phyloP scores from a whole-genome alignment of 257 asterid genomes.

The Mentha longifolia region DNA sequence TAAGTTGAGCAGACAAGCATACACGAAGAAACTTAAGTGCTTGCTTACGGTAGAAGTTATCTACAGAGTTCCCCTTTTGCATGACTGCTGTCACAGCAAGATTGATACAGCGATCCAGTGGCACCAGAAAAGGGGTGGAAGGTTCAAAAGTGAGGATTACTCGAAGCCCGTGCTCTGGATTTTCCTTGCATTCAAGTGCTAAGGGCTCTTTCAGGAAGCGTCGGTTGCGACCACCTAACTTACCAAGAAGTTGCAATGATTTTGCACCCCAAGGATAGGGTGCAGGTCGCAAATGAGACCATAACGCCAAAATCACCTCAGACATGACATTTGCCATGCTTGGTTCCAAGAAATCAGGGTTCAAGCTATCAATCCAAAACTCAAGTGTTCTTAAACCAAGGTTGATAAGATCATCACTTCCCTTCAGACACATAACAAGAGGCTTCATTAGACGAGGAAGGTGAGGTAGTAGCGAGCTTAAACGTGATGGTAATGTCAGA shows the following conservation, averaged over 20 bases:
- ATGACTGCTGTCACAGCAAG: conserved; percentile 96
- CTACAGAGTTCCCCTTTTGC: conserved; percentile 74
- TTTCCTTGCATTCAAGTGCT: conserved; percentile 98
- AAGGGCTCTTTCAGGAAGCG: conserved; percentile 99
- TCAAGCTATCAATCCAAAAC: conserved; percentile 99
- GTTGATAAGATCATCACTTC: conserved; percentile 89
- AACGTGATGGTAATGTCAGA: conserved; percentile 87
- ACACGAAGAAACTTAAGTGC: conserved; percentile 93
- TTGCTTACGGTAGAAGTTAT: conserved; percentile 83
- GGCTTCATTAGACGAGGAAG: conserved; percentile 99
- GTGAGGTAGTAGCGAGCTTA: conserved; percentile 91
- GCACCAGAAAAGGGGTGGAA: conserved; percentile 94
- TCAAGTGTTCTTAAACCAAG: conserved; percentile 97
- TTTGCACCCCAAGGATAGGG: conserved; percentile 98
- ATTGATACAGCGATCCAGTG: conserved; percentile 94
- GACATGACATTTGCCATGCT: conserved; percentile 99
- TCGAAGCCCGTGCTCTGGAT: conserved; percentile 98
- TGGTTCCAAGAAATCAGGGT: conserved; percentile 98
- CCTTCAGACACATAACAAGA: conserved; percentile 96
- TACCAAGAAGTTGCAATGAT: conserved; percentile 96
- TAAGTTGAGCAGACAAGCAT: conserved; percentile 96
- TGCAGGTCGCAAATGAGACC: conserved; percentile 97
- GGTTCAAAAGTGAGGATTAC: conserved; percentile 98
- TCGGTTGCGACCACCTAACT: conserved; percentile 96
- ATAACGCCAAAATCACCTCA: conserved; percentile 95